Evolutionary conservation across 2,329 filamentous ascomycete species (phyloP).

Genomic region (Pseudogymnoascus sp.): DNA sequence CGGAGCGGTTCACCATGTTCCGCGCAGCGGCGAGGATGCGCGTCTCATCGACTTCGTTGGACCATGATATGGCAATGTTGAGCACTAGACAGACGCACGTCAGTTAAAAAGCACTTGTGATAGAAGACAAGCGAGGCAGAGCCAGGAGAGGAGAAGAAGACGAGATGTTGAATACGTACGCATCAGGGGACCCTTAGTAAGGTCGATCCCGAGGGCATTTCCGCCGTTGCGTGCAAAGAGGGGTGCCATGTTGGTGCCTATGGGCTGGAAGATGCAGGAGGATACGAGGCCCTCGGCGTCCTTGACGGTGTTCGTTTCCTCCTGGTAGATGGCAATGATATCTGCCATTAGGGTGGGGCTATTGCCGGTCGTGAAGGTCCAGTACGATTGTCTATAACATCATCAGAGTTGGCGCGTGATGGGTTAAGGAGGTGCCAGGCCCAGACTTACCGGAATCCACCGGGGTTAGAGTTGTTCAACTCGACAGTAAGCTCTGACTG

Average conservation of each 20-base stretch:
- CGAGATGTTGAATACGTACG: slow-evolving; percentile 20
- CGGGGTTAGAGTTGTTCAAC: slow-evolving; percentile 22
- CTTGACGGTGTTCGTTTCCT: slow-evolving; percentile 18
- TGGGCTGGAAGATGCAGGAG: slow-evolving; percentile 33
- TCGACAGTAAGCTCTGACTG: slow-evolving; percentile 20
- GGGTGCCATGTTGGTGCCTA: slow-evolving; percentile 35
- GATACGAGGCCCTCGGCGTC: slow-evolving; percentile 17
- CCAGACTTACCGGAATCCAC: slow-evolving; percentile 16
- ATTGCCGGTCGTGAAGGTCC: slow-evolving; percentile 14
- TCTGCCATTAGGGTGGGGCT: slow-evolving; percentile 17
- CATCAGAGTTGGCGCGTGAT: background rate
- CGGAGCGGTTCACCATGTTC: slow-evolving; percentile 26
- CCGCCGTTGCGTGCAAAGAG: slow-evolving; percentile 34
- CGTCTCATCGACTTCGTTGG: slow-evolving; percentile 31
- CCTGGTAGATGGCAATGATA: slow-evolving; percentile 21
- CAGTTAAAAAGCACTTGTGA: slow-evolving; percentile 19
- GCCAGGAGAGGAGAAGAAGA: slow-evolving; percentile 23
- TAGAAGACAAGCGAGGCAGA: slow-evolving; percentile 19
- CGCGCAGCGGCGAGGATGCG: slow-evolving; percentile 27
- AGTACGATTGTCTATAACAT: slow-evolving; percentile 17
- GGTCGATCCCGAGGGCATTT: slow-evolving; percentile 22
- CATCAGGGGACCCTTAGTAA: slow-evolving; percentile 14
- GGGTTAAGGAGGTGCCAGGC: background rate
- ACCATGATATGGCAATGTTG: slow-evolving; percentile 28
- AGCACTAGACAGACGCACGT: slow-evolving; percentile 13